These are phyloP conservation scores for Wickerhamiella alocasiicola DNA, from an alignment of 805 yeast genomes.

Conservation along the genomic window DNA sequence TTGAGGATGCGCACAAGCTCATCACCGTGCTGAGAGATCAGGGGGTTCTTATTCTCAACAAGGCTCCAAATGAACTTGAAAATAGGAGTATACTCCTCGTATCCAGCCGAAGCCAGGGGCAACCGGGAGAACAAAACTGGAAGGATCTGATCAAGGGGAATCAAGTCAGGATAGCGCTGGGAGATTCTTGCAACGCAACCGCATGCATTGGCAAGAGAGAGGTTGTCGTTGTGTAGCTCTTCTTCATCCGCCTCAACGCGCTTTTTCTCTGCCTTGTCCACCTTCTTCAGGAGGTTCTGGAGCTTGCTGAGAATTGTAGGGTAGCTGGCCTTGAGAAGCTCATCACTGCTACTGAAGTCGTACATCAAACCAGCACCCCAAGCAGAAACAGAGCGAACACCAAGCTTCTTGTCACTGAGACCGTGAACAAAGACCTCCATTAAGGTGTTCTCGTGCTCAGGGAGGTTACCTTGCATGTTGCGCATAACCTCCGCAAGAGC, in stretches of 20 bases:
- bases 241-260: constrained; percentile 40
- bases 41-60: constrained; percentile 45
- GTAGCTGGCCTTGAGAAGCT: constrained; percentile 50
- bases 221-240: constrained; percentile 70
- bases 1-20: constrained; percentile 55
- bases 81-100: constrained; percentile 87
- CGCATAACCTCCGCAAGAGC: constrained; percentile 79
- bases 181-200: constrained; percentile 95
- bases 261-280: constrained; percentile 51
- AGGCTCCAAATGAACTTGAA: constrained; percentile 63
- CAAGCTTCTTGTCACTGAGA: constrained; percentile 64
- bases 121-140: constrained; percentile 65
- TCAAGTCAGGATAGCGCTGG: constrained; percentile 47
- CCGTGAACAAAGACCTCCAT: constrained; percentile 50
- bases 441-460: constrained; percentile 59
- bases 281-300: constrained; percentile 63
- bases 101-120: constrained; percentile 69
- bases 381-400: constrained; percentile 79
- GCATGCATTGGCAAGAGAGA: constrained; percentile 86
- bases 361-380: constrained; percentile 82
- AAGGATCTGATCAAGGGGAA: constrained; percentile 66
- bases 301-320: constrained; percentile 54
- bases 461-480: constrained; percentile 49
- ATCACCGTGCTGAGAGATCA: constrained; percentile 38
- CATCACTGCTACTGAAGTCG: constrained; percentile 38